Percentiles rank a stretch among this genome's conserved stretches.
phyloP scores from a whole-genome alignment of 228 moss, liverwort and hornwort species.

The Sphagnum magellanicum region DNA sequence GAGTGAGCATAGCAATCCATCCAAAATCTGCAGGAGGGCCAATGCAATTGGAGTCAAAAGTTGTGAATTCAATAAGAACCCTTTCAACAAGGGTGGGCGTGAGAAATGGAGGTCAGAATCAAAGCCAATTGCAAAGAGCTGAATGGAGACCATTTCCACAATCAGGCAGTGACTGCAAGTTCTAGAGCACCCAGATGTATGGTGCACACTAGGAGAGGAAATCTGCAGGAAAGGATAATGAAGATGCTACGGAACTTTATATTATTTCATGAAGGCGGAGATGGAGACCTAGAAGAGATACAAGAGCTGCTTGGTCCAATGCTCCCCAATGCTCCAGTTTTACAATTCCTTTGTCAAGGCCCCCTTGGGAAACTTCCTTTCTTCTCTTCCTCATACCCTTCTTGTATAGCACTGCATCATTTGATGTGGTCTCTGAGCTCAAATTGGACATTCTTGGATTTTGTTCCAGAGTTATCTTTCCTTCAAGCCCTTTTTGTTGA shows the following conservation, averaged over 20 bases:
- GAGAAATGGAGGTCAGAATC: conserved; percentile 9
- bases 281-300: conserved; percentile 17
- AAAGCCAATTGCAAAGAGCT: conserved; percentile 5
- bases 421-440: no score
- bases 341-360: no score
- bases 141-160: conserved; percentile 5
- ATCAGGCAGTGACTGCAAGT: background rate
- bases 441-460: no score
- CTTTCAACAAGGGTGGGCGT: conserved; percentile 2
- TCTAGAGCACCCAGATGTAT: conserved; percentile 1
- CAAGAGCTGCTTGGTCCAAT: conserved; percentile 1
- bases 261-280: conserved; percentile 3
- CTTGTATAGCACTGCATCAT: no score
- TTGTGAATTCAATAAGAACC: conserved; percentile 2
- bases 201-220: conserved; percentile 3
- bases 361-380: no score
- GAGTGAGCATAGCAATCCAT: background rate
- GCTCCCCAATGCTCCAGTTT: no score
- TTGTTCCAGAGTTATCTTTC: no score
- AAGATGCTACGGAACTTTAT: conserved; percentile 1
- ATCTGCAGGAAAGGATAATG: conserved; percentile 6
- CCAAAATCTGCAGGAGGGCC: background rate
- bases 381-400: no score
- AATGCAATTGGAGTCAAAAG: background rate
- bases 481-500: no score